Evolutionary conservation across 345 rosid genomes (phyloP).

Genomic region (Triadica sebifera): DNA sequence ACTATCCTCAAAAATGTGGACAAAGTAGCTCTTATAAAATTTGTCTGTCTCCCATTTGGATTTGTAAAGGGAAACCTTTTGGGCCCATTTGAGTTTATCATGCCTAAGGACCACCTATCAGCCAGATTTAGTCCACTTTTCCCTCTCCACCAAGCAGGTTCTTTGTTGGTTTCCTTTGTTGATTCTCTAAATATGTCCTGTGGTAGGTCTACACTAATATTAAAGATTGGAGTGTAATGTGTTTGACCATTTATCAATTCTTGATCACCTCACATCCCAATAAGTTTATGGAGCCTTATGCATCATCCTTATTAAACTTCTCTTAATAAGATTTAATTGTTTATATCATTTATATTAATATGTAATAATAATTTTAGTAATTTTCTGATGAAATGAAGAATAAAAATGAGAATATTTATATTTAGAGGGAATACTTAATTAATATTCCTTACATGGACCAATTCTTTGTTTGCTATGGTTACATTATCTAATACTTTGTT

Average conservation of each 20-base stretch:
- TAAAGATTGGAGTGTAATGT: neutral
- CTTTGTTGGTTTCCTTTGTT: no score
- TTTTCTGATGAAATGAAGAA: no score
- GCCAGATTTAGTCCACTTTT: slow-evolving; percentile 10
- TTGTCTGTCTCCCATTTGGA: slow-evolving; percentile 45
- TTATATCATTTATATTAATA: no score
- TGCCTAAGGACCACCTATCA: slow-evolving; percentile 39
- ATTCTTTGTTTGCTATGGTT: no score
- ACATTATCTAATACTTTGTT: no score
- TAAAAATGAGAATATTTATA: no score
- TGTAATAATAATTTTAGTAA: no score
- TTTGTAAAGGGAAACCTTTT: no score
- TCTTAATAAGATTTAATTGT: no score
- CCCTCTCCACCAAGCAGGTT: slow-evolving; percentile 24
- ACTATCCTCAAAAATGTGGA: slow-evolving; percentile 35
- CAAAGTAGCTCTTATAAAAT: slow-evolving; percentile 23
- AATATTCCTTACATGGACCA: no score
- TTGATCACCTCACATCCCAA: neutral
- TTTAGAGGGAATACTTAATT: no score
- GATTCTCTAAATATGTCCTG: slow-evolving; percentile 19
- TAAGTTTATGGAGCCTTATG: neutral
- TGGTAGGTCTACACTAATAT: slow-evolving; percentile 11
- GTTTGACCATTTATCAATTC: neutral
- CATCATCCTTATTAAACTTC: no score
- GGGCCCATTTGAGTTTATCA: slow-evolving; percentile 34